A percentile compares a stretch with the other conserved stretches of the same genome.
Evolutionary conservation across 257 asterid species (phyloP).

Genomic region (Lantana camara): DNA sequence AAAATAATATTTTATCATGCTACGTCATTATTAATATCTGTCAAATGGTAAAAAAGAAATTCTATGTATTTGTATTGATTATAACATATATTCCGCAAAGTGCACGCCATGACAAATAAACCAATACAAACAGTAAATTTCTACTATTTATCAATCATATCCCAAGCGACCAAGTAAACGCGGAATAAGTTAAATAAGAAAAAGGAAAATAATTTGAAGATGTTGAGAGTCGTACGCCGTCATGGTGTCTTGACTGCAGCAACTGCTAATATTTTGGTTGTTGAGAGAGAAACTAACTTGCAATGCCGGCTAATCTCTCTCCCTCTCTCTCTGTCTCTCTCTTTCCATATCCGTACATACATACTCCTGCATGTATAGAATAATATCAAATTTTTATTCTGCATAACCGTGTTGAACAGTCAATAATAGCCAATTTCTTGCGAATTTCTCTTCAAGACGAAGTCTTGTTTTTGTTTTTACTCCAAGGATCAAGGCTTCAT

Average conservation of each 20-base stretch:
- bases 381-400: background rate
- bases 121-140: no score
- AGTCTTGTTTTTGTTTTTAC: slow-evolving; percentile 29
- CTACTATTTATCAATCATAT: no score
- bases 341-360: slow-evolving; percentile 2
- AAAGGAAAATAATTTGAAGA: background rate
- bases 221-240: slow-evolving; percentile 22
- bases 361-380: slow-evolving; percentile 17
- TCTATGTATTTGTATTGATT: no score
- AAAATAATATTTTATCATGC: no score
- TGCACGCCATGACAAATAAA: no score
- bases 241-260: slow-evolving; percentile 16
- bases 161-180: no score
- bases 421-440: slow-evolving; percentile 42
- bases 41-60: background rate
- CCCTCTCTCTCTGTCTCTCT: slow-evolving; percentile 18
- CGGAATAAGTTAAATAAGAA: no score
- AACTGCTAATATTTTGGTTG: slow-evolving; percentile 22
- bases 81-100: no score
- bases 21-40: no score
- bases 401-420: slow-evolving; percentile 74
- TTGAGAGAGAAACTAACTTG: slow-evolving; percentile 35
- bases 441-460: slow-evolving; percentile 37
- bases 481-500: slow-evolving; percentile 21
- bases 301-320: slow-evolving; percentile 50